Evolutionary conservation across 345 rosid species (phyloP).

Genomic region (Streptanthus diversifolius): DNA sequence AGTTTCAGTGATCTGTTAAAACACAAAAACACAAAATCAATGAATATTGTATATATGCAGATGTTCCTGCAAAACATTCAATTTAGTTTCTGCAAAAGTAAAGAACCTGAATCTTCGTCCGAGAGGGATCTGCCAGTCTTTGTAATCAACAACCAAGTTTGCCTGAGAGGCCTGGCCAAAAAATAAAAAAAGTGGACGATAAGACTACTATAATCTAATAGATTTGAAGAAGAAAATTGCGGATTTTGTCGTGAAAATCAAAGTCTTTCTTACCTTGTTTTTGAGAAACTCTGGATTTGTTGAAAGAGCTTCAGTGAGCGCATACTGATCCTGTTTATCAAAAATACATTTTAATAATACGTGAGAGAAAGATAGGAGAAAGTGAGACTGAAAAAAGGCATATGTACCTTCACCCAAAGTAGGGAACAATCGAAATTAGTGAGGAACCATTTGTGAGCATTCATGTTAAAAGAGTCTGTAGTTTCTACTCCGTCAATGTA

Average conservation of each 20-base stretch:
- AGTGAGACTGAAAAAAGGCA: not conserved
- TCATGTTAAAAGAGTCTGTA: conserved; percentile 91
- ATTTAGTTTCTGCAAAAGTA: not conserved
- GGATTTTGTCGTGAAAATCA: not conserved
- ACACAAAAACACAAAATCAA: not conserved
- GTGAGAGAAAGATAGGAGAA: not conserved
- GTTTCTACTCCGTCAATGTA: conserved; percentile 79
- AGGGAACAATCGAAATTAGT: conserved; percentile 86
- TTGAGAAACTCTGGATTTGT: conserved; percentile 85
- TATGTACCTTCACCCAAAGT: conserved; percentile 86
- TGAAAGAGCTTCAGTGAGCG: conserved; percentile 77
- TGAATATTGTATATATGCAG: not conserved
- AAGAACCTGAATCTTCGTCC: conserved; percentile 87
- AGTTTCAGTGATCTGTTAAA: conserved; percentile 68
- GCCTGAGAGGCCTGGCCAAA: conserved; percentile 66
- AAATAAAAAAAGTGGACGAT: not conserved
- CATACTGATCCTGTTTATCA: conserved; percentile 60
- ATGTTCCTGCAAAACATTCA: not conserved
- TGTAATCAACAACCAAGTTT: conserved; percentile 85
- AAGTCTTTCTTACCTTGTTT: conserved; percentile 56
- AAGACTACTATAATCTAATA: not conserved
- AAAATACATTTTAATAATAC: not conserved
- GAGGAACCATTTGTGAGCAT: conserved; percentile 90
- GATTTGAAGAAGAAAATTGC: not conserved
- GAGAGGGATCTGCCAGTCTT: conserved; percentile 97